Evolutionary conservation across 345 rosid species (phyloP), one percentile per base, ranked within the genome.

Genomic region (Citrus unshiu): DNA sequence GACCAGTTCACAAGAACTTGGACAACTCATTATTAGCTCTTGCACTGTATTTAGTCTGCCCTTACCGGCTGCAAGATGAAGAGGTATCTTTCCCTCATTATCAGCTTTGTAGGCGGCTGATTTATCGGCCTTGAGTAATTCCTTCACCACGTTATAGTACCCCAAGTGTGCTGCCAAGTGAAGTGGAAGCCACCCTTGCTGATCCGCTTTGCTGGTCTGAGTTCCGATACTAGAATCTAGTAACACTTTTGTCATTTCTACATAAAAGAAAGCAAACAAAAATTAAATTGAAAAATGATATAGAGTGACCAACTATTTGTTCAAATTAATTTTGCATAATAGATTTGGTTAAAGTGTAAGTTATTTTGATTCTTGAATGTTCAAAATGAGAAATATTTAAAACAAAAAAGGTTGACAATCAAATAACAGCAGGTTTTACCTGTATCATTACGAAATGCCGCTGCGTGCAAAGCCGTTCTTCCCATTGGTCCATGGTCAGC

Each of bases 401-500:
- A 30, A 30, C 32, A 30, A 0, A 30, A 30, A 30, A 30, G 32
- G 32, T 30, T 30, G 32, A 30, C 32, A 30, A 30, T 30, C 32
- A 30, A 30, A 3, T 30, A 30, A 30, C 32, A 30, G 0, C 32
- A 30, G 32, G 0, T 30, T 30, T 30, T 30, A 30, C 85, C 85
- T 40, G 1, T 4, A 58, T 76, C 58, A 2, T 54, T 13, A 2
- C 64, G 3, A 43, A 64, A 8, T 1, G 73, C 68, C 0, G 80
- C 82, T 0, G 72, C 80, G 30, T 79, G 85, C n/a, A 83, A 69
- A 72, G 80, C 76, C 4, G 85, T 79, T 83, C 74, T 83, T 1
- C 72, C 78, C 54, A 7, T 16, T 7, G 85, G 85, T 9, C 85
- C 83, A 13, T 57, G 13, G 49, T 25, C 58, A 65, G 61, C 78